Evolutionary conservation across 768 basidiomycete genomes (phyloP).

Genomic region (Mycena venus): DNA sequence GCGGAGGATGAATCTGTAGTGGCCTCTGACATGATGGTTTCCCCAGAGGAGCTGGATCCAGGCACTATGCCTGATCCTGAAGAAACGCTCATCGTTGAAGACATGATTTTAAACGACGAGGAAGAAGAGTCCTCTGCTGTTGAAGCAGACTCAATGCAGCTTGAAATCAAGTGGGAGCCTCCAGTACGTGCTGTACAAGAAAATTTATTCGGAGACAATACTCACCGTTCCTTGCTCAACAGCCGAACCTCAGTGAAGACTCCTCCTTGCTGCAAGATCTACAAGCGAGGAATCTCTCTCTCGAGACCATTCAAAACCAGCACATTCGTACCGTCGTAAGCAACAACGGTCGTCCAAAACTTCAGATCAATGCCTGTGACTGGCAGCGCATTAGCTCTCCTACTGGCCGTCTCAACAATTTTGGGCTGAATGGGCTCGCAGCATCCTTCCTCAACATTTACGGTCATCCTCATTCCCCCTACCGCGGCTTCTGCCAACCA

Average conservation of each 20-base stretch:
- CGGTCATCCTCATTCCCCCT: not conserved
- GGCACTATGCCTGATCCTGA: not conserved
- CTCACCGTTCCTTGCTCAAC: not conserved
- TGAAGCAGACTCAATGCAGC: not conserved
- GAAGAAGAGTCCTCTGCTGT: not conserved
- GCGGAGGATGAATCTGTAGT: not conserved
- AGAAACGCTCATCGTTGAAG: not conserved
- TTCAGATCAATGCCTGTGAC: not conserved
- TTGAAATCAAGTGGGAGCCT: not conserved
- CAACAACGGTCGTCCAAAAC: not conserved
- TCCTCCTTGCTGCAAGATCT: not conserved
- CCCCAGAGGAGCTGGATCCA: not conserved
- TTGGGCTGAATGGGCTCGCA: constrained; percentile 42
- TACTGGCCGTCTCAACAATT: constrained; percentile 39
- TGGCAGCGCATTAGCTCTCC: constrained; percentile 28
- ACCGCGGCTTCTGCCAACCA: not conserved
- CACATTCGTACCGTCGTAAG: not conserved
- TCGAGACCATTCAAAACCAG: not conserved
- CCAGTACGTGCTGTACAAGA: not conserved
- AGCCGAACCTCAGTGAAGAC: not conserved
- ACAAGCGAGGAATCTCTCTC: not conserved
- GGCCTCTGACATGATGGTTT: not conserved
- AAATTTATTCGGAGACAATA: not conserved
- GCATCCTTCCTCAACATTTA: constrained; percentile 26
- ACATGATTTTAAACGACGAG: not conserved